Percentiles rank a stretch among this genome's conserved stretches.
phyloP scores from a whole-genome alignment of 2,329 filamentous ascomycete genomes.

The Colletotrichum nymphaeae region DNA sequence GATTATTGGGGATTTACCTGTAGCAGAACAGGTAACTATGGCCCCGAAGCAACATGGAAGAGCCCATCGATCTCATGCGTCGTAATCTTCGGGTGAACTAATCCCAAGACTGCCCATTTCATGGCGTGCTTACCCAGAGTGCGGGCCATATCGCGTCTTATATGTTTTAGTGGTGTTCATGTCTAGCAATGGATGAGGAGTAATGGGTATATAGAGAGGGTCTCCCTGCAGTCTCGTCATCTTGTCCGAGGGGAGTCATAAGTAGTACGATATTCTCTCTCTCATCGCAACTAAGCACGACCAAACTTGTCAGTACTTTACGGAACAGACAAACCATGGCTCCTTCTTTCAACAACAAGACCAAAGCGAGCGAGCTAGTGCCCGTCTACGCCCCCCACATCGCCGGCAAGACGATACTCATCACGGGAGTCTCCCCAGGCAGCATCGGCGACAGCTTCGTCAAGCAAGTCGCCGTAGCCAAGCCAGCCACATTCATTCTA shows the following conservation, averaged over 20 bases:
- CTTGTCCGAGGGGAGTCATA: neutral
- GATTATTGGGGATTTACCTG: too few relatives aligned
- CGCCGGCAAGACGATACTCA: constrained; percentile 51
- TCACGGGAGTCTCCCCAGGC: constrained; percentile 53
- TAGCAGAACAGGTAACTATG: too few relatives aligned
- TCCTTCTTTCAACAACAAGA: constrained; percentile 8
- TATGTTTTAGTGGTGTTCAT: too few relatives aligned
- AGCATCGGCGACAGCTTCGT: constrained; percentile 52
- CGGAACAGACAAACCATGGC: neutral
- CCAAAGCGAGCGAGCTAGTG: constrained; percentile 43
- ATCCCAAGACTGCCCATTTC: too few relatives aligned
- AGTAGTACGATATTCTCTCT: neutral
- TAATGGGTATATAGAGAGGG: neutral
- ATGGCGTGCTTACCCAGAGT: too few relatives aligned
- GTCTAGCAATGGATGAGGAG: too few relatives aligned
- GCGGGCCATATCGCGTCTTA: too few relatives aligned
- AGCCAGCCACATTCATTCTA: constrained; percentile 56
- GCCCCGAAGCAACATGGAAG: too few relatives aligned
- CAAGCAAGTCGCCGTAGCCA: constrained; percentile 47
- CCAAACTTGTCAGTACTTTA: neutral
- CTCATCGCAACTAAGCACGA: neutral
- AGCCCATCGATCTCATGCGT: too few relatives aligned
- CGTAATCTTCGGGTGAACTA: too few relatives aligned
- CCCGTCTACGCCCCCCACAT: constrained; percentile 45
- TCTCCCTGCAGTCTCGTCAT: neutral